These are phyloP conservation scores for Phylloporus arenicola DNA, from an alignment of 768 basidiomycete genomes.

Conservation along the genomic window DNA sequence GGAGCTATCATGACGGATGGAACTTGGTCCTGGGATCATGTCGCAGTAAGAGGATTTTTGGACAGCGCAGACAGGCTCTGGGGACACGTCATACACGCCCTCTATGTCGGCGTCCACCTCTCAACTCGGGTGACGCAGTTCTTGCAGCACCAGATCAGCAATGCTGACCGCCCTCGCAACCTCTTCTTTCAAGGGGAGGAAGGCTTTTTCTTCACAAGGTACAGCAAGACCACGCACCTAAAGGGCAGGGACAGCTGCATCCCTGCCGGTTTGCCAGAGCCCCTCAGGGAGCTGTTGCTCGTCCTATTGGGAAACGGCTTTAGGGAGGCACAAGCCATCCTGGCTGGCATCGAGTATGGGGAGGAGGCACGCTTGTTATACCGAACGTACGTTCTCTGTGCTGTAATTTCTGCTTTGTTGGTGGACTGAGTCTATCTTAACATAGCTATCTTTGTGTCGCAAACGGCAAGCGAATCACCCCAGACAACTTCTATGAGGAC, in stretches of 20 bases:
- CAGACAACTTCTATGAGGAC: too few species aligned
- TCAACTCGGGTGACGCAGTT: conserved; percentile 1
- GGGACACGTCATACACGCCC: neutral
- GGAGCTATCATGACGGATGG: too few species aligned
- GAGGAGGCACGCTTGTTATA: too few species aligned
- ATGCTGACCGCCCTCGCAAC: conserved; percentile 1
- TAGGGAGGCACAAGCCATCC: neutral
- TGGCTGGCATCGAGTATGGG: too few species aligned
- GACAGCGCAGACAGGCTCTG: neutral
- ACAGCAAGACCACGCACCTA: conserved; percentile 4
- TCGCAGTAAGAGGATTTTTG: neutral
- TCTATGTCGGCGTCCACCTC: conserved; percentile 2
- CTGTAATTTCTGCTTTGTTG: too few species aligned
- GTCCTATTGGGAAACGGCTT: neutral
- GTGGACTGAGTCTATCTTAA: too few species aligned
- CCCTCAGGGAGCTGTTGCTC: neutral
- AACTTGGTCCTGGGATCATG: neutral
- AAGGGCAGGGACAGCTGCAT: neutral
- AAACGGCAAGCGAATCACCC: too few species aligned
- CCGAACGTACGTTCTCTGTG: too few species aligned
- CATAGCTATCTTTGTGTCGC: too few species aligned
- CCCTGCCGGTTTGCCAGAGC: neutral
- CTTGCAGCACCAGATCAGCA: conserved; percentile 4
- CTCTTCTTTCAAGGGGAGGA: conserved; percentile 3
- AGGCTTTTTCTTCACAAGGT: neutral